Conservation (phyloP, 2,329 filamentous ascomycete genomes). For the Akanthomyces dipterigenus region DNA sequence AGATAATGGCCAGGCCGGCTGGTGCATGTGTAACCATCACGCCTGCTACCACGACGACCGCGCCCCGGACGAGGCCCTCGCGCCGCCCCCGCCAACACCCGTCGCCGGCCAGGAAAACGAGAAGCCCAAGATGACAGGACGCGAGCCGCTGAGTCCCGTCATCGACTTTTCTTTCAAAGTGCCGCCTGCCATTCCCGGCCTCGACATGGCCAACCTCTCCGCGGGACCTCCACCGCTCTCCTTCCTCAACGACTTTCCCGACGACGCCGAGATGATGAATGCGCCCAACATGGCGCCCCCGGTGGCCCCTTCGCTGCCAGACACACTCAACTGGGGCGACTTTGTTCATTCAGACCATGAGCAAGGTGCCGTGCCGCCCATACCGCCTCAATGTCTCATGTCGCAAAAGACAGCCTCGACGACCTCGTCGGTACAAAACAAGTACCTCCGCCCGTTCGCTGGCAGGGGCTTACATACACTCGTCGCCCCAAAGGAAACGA, state of each 20-base stretch:
- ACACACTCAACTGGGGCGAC: constrained; percentile 48
- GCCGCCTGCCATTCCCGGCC: constrained; percentile 27
- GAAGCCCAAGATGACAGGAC: constrained; percentile 34
- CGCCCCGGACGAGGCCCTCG: constrained; percentile 15
- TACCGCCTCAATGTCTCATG: constrained; percentile 44
- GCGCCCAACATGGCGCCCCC: constrained; percentile 18
- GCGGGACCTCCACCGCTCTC: constrained; percentile 23
- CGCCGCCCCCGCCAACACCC: constrained; percentile 17
- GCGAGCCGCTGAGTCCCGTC: constrained; percentile 47
- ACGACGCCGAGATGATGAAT: constrained; percentile 19
- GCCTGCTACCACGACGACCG: constrained; percentile 54
- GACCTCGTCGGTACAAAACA: constrained; percentile 41
- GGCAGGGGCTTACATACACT: constrained; percentile 51
- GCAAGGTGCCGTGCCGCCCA: constrained; percentile 30
- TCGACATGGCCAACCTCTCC: constrained; percentile 35
- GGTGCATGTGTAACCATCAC: constrained; percentile 59
- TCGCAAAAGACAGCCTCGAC: constrained; percentile 48
- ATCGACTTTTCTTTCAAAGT: constrained; percentile 40
- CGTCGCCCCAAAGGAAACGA: constrained; percentile 26
- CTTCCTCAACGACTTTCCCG: constrained; percentile 27
- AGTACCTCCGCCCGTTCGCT: constrained; percentile 48
- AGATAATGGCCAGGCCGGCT: constrained; percentile 36
- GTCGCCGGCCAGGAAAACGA: constrained; percentile 46
- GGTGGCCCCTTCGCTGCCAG: constrained; percentile 42
- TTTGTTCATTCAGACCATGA: constrained; percentile 33